Evolutionary conservation across 1,284 basidiomycete species (phyloP).

Genomic region (Cutaneotrichosporon cavernicola): DNA sequence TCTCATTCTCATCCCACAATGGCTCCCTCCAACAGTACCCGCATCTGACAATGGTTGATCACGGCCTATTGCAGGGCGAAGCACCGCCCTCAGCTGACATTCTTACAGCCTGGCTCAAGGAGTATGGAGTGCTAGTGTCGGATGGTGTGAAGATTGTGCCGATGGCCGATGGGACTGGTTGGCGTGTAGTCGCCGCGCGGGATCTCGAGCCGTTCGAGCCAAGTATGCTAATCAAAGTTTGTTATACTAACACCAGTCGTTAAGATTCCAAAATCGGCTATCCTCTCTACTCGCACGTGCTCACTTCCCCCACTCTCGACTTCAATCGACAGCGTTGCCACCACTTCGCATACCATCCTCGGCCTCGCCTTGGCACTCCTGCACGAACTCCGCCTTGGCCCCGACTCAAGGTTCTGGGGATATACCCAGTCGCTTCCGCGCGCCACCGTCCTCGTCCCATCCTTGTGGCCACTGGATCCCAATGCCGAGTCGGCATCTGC

Average conservation of each 20-base stretch:
- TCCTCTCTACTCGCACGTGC: conserved; percentile 45
- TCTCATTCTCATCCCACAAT: neutral
- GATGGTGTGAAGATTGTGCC: conserved; percentile 22
- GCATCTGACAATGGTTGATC: conserved; percentile 11
- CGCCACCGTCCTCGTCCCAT: conserved; percentile 35
- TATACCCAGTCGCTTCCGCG: conserved; percentile 53
- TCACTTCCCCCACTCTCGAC: conserved; percentile 23
- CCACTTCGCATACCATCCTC: conserved; percentile 36
- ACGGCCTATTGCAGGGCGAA: conserved; percentile 15
- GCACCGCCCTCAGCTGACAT: conserved; percentile 26
- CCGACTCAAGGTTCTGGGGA: conserved; percentile 43
- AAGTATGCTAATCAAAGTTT: conserved; percentile 17
- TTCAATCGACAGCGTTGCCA: neutral
- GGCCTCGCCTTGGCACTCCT: conserved; percentile 50
- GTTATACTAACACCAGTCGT: conserved; percentile 37
- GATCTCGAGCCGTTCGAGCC: conserved; percentile 26
- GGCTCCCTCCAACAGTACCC: neutral
- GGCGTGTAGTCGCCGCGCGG: conserved; percentile 19
- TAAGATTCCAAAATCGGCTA: conserved; percentile 45
- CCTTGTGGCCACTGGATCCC: conserved; percentile 46
- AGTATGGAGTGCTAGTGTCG: conserved; percentile 18
- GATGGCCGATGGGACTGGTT: conserved; percentile 31
- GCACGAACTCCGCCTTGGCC: conserved; percentile 49
- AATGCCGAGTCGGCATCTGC: conserved; percentile 37
- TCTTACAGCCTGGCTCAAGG: conserved; percentile 30